Conservation (phyloP, 164 flowering plant species). For the Sextonia rubra region DNA sequence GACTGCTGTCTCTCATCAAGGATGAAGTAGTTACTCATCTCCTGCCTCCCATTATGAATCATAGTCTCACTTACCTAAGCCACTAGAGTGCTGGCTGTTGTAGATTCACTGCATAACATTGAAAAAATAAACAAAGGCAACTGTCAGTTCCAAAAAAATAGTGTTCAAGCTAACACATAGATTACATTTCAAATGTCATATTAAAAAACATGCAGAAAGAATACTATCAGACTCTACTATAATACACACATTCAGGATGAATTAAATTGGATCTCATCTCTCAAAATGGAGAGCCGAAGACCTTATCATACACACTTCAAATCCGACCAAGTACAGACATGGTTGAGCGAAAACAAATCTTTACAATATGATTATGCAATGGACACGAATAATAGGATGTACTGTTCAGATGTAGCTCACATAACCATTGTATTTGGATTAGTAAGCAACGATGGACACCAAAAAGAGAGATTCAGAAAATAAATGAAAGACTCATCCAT, state of each 20-base stretch:
- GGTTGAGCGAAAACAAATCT: too few species aligned
- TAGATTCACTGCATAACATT: constrained; percentile 57
- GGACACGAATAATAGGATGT: not conserved
- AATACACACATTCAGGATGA: too few species aligned
- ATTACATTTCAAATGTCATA: not conserved
- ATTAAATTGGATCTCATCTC: too few species aligned
- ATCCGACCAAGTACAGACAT: too few species aligned
- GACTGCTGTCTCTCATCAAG: not conserved
- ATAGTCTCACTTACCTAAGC: constrained; percentile 40
- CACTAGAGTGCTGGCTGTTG: constrained; percentile 86
- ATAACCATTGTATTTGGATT: not conserved
- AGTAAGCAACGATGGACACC: not conserved
- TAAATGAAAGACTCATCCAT: not conserved
- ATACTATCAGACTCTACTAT: too few species aligned
- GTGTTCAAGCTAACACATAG: not conserved
- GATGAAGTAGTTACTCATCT: not conserved
- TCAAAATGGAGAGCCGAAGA: too few species aligned
- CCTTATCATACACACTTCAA: too few species aligned
- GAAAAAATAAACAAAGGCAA: constrained; percentile 7
- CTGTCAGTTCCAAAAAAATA: not conserved
- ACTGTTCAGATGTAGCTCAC: not conserved
- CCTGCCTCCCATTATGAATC: not conserved
- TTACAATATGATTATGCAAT: too few species aligned
- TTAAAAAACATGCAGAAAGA: not conserved
- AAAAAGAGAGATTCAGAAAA: not conserved